phyloP scores from a whole-genome alignment of 805 yeast genomes.

The Aciculoconidium aculeatum region DNA sequence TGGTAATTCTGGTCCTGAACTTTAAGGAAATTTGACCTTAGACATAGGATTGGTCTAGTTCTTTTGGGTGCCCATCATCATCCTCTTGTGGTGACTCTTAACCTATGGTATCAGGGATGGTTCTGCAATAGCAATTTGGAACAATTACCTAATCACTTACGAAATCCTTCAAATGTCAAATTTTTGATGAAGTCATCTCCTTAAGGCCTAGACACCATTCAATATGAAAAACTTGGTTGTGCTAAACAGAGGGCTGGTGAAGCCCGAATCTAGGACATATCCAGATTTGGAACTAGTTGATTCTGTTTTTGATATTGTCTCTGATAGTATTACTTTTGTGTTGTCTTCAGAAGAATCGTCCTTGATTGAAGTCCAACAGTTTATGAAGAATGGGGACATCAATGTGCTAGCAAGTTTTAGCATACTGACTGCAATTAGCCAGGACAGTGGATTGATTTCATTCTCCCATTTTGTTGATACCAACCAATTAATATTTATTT shows the following conservation, averaged over 20 bases:
- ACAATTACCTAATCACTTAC: too few relatives aligned
- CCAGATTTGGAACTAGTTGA: constrained; percentile 58
- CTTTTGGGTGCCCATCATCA: too few relatives aligned
- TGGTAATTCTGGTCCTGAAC: too few relatives aligned
- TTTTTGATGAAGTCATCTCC: too few relatives aligned
- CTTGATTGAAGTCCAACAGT: constrained; percentile 70
- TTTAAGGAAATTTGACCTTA: too few relatives aligned
- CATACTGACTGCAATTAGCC: constrained; percentile 24
- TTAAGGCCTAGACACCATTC: too few relatives aligned
- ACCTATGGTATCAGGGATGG: too few relatives aligned
- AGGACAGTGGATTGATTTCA: constrained; percentile 33
- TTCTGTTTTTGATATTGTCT: constrained; percentile 63
- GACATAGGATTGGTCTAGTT: too few relatives aligned
- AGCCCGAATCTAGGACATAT: constrained; percentile 48
- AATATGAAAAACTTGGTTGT: constrained; percentile 45
- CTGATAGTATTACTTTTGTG: constrained; percentile 66
- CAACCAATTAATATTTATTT: constrained; percentile 59
- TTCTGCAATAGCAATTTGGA: too few relatives aligned
- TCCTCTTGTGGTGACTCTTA: too few relatives aligned
- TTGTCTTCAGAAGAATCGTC: constrained; percentile 50
- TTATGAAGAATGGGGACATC: constrained; percentile 56
- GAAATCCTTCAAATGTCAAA: too few relatives aligned
- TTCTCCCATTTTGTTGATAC: constrained; percentile 68
- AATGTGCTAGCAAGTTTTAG: constrained; percentile 59
- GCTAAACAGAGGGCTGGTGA: constrained; percentile 49